Base-by-base conservation (phyloP, 2,329 filamentous ascomycete genomes). In the Geoglossum cookeanum region DNA sequence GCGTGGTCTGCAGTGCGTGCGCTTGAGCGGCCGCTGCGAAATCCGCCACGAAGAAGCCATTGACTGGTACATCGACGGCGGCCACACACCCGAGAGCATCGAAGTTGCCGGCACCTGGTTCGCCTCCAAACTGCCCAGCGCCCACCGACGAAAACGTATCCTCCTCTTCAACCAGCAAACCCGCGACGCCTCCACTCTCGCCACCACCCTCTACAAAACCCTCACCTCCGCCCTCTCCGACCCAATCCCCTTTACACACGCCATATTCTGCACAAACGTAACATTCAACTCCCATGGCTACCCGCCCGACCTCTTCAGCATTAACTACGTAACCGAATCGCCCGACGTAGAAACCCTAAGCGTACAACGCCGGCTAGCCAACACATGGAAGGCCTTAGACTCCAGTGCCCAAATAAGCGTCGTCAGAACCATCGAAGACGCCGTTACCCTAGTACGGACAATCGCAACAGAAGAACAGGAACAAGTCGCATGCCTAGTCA, bases 111-210 rank as follows among this genome's bases (percentile, higher is more conserved):
- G 81, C 2, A 75, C 74, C 62, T 96, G 90, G 90, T 91, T 91
- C 64, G 78, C 78, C 1, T 70, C 70, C 6, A 71, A 75, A 53
- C 64, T 76, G n/a, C 11, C 22, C 22, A 22, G 22, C 44, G 8
- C 45, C 15, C 5, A 55, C n/a, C 6, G 65, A 68, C 49, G 68
- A 1, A 67, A 71, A 4, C 73, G 87, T 0, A 74, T 84, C 58
- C 72, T 97, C 51, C 77, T 97, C 53, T 97, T 97, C 75, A 96
- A 96, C 69, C 91, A 96, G 69, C 88, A 95, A 66, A 88, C 87
- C 8, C 80, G 89, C 35, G 83, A 95, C 65, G 85, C 86, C 4
- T 71, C 73, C 3, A 73, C 77, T 15, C 75, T 94, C 1, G 77
- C 91, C 1, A 71, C 70, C 35, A 76, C 75, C 0, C 72, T 95